These are phyloP conservation scores for Monosporozyma solicola DNA, from an alignment of 805 yeast genomes.

Conservation along the genomic window DNA sequence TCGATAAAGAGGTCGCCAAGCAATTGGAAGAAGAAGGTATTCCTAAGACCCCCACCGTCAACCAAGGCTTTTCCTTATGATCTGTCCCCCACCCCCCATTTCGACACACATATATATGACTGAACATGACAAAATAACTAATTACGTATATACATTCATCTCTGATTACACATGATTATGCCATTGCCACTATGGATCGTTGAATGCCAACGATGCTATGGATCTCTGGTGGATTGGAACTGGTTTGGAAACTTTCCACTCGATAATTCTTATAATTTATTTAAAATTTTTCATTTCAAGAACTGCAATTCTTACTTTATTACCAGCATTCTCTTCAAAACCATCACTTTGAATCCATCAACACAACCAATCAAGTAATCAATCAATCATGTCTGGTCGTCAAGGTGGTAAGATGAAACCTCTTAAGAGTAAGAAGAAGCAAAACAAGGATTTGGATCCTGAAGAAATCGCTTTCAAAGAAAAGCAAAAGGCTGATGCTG, in stretches of 20 bases:
- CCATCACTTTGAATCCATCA: not conserved
- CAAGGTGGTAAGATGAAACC: constrained; percentile 96
- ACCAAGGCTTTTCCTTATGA: constrained; percentile 1
- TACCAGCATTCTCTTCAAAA: not conserved
- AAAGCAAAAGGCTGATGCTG: constrained; percentile 91
- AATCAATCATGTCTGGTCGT: constrained; percentile 70
- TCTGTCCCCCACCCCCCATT: not conserved
- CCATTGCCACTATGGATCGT: no score
- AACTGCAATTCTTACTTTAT: not conserved
- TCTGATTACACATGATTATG: no score
- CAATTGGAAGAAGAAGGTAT: constrained; percentile 25
- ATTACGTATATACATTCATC: no score
- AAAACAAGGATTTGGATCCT: constrained; percentile 62
- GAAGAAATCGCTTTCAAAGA: constrained; percentile 87
- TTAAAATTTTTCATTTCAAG: not conserved
- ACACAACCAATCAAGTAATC: not conserved
- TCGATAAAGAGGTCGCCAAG: constrained; percentile 20
- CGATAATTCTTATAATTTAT: not conserved
- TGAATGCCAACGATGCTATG: no score
- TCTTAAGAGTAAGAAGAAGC: constrained; percentile 68
- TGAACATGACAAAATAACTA: not conserved
- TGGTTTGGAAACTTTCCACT: not conserved
- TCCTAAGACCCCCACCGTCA: constrained; percentile 14
- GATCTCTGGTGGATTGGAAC: not conserved
- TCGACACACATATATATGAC: not conserved